phyloP scores from a whole-genome alignment of 495 filamentous ascomycete species.

The Lineolata rhizophorae region DNA sequence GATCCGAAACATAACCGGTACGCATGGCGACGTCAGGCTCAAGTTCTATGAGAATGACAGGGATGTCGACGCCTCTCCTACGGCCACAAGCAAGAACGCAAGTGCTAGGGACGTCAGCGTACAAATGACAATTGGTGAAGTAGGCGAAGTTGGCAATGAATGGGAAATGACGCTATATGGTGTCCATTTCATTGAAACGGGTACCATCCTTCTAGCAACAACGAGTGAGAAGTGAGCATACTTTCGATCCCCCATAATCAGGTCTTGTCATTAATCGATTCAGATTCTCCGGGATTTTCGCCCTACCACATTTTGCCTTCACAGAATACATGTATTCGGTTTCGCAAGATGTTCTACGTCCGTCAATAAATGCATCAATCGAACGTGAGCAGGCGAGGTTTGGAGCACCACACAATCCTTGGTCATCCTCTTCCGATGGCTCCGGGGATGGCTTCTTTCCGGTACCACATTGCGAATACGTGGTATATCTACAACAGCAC shows the following conservation, averaged over 20 bases:
- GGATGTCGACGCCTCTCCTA: too few relatives aligned
- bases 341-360: slow-evolving; percentile 43
- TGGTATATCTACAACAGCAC: slow-evolving; percentile 75
- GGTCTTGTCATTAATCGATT: too few relatives aligned
- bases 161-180: slow-evolving; percentile 61
- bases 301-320: slow-evolving; percentile 61
- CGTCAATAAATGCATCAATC: slow-evolving; percentile 45
- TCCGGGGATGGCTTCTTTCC: slow-evolving; percentile 32
- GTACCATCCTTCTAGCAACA: slow-evolving; percentile 58
- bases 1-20: slow-evolving; percentile 15
- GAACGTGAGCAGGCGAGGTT: slow-evolving; percentile 32
- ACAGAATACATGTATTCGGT: slow-evolving; percentile 41
- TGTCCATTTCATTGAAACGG: slow-evolving; percentile 57
- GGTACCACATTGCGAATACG: slow-evolving; percentile 64
- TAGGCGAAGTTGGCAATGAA: slow-evolving; percentile 38
- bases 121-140: slow-evolving; percentile 46
- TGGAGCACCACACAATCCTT: slow-evolving; percentile 23
- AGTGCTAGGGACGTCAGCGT: slow-evolving; percentile 23
- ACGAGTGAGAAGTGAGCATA: slow-evolving; percentile 53
- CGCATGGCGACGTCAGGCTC: slow-evolving; percentile 9
- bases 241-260: too few relatives aligned
- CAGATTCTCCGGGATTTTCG: slow-evolving; percentile 64
- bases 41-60: too few relatives aligned
- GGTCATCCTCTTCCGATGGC: slow-evolving; percentile 37
- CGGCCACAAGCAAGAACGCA: too few relatives aligned